phyloP scores from a whole-genome alignment of 2,329 filamentous ascomycete species.

The Raffaelea arxii region DNA sequence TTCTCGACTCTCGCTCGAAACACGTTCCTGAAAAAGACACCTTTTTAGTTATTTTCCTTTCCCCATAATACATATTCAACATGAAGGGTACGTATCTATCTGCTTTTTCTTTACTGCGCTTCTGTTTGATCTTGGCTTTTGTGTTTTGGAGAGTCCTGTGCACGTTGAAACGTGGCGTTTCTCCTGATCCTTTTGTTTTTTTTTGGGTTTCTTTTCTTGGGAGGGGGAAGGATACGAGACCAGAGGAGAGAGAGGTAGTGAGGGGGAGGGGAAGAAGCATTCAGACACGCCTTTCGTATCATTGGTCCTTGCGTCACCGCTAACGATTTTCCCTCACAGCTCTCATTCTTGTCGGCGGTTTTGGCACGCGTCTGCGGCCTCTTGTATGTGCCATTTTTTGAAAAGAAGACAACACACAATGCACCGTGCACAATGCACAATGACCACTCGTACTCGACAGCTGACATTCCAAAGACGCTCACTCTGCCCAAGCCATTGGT shows the following conservation, averaged over 20 bases:
- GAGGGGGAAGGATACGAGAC: too few relatives aligned
- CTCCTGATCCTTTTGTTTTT: slow-evolving; percentile 1
- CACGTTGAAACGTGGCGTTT: too few relatives aligned
- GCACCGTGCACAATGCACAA: too few relatives aligned
- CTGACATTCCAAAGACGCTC: slow-evolving; percentile 57
- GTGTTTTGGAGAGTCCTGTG: too few relatives aligned
- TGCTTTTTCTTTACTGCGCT: neutral
- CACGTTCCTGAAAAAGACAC: neutral
- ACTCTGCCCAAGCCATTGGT: slow-evolving; percentile 96
- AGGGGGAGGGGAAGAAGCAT: too few relatives aligned
- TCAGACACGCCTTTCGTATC: too few relatives aligned
- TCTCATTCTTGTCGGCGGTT: slow-evolving; percentile 98
- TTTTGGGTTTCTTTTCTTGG: neutral
- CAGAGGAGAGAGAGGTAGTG: too few relatives aligned
- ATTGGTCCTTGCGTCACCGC: neutral
- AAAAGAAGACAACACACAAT: too few relatives aligned
- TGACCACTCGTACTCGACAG: too few relatives aligned
- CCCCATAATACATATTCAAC: too few relatives aligned
- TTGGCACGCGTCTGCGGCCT: slow-evolving; percentile 94
- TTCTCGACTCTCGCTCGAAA: slow-evolving; percentile 12
- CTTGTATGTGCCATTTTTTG: slow-evolving; percentile 54
- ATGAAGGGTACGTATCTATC: slow-evolving; percentile 33
- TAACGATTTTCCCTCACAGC: slow-evolving; percentile 39
- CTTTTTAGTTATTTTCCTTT: slow-evolving; percentile 4
- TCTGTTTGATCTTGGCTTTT: neutral